Evolutionary conservation across 371 early-diverging fungal genomes (phyloP).

Genomic region (Actinomucor elegans): DNA sequence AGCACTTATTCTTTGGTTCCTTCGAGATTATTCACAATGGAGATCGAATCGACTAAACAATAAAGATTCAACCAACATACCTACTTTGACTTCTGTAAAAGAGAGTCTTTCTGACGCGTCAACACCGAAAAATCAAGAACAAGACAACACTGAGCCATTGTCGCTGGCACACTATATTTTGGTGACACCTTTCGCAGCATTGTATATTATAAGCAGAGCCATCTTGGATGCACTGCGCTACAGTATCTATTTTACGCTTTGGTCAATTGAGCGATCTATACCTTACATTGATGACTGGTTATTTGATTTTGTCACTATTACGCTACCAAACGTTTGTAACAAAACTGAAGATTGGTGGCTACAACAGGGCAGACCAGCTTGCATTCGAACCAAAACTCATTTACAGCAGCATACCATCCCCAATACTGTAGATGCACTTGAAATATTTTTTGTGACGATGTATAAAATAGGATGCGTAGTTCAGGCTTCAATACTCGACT

Average conservation of each 20-base stretch:
- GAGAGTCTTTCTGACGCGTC: too few relatives aligned
- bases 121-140: neutral
- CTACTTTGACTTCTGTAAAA: neutral
- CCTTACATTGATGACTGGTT: conserved; percentile 43
- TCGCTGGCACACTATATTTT: conserved; percentile 33
- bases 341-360: conserved; percentile 28
- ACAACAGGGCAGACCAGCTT: conserved; percentile 12
- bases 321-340: conserved; percentile 18
- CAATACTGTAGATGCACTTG: neutral
- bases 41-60: too few relatives aligned
- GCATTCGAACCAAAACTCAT: neutral
- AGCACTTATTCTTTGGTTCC: conserved; percentile 5
- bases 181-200: conserved; percentile 31
- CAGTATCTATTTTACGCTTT: conserved; percentile 21
- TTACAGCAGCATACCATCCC: conserved; percentile 4
- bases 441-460: neutral
- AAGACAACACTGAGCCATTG: conserved; percentile 1
- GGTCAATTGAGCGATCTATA: conserved; percentile 23
- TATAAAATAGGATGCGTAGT: conserved; percentile 7
- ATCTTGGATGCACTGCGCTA: conserved; percentile 17
- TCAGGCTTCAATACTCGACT: neutral
- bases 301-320: conserved; percentile 30
- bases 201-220: conserved; percentile 27
- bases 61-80: neutral
- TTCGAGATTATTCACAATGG: conserved; percentile 21